phyloP scores from a whole-genome alignment of 1,284 basidiomycete species.

The Trametes hirsuta region DNA sequence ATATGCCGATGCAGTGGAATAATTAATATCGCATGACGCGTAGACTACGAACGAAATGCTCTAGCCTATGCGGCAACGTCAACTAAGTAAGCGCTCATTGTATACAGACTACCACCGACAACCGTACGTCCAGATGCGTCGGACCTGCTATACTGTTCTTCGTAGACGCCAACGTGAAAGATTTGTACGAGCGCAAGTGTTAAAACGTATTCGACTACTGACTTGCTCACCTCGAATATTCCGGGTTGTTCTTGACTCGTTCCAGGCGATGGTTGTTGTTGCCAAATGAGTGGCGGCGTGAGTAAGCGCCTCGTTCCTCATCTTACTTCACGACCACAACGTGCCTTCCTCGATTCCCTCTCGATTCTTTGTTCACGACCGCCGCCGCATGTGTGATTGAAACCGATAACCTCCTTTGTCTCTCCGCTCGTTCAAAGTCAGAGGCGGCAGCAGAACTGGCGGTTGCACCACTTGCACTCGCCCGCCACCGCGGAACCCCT shows the following conservation, averaged over 20 bases:
- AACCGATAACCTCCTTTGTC: conserved; percentile 27
- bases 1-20: too few relatives aligned
- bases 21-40: too few relatives aligned
- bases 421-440: conserved; percentile 16
- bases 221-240: too few relatives aligned
- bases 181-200: too few relatives aligned
- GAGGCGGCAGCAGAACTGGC: conserved; percentile 12
- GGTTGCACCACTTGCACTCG: not conserved
- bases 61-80: too few relatives aligned
- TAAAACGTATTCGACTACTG: not conserved
- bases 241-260: not conserved
- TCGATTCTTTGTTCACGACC: conserved; percentile 22
- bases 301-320: conserved; percentile 25
- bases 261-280: conserved; percentile 1
- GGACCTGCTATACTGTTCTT: too few relatives aligned
- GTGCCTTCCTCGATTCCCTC: conserved; percentile 22
- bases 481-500: conserved; percentile 15
- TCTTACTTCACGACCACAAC: conserved; percentile 28
- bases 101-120: too few relatives aligned
- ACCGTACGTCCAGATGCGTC: too few relatives aligned
- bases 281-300: conserved; percentile 2
- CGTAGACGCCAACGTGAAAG: too few relatives aligned
- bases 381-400: conserved; percentile 28
- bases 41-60: too few relatives aligned
- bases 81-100: too few relatives aligned